Conservation (phyloP, 306 rosid genomes). For the Arachis hypogaea region DNA sequence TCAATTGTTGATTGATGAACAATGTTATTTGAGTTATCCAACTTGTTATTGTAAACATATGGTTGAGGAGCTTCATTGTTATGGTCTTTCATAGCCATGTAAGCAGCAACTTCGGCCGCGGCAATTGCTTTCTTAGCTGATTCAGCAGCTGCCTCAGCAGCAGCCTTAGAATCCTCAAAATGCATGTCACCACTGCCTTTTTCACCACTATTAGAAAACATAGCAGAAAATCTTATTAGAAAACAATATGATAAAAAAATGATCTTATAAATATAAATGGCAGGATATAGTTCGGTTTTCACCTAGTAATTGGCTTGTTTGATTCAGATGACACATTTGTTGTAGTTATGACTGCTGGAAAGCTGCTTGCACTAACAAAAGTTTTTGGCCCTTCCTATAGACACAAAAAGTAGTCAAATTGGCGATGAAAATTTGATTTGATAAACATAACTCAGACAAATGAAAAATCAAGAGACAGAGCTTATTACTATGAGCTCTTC, state of each 20-base stretch:
- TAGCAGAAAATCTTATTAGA: slow-evolving; percentile 26
- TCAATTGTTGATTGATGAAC: slow-evolving; percentile 42
- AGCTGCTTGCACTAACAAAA: slow-evolving; percentile 73
- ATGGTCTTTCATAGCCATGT: slow-evolving; percentile 68
- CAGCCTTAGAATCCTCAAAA: slow-evolving; percentile 64
- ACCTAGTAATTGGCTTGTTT: slow-evolving; percentile 44
- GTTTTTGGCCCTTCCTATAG: slow-evolving; percentile 68
- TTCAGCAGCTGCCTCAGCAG: slow-evolving; percentile 94
- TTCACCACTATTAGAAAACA: slow-evolving; percentile 45
- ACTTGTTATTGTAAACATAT: slow-evolving; percentile 29
- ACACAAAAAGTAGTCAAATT: slow-evolving; percentile 10
- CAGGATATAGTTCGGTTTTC: not conserved
- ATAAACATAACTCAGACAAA: not conserved
- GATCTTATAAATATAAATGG: not conserved
- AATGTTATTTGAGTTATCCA: slow-evolving; percentile 32
- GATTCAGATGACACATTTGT: slow-evolving; percentile 44
- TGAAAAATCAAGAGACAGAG: slow-evolving; percentile 31
- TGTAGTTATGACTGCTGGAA: slow-evolving; percentile 56
- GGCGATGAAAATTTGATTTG: not conserved
- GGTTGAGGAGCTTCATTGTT: slow-evolving; percentile 41
- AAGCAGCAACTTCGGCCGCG: slow-evolving; percentile 95
- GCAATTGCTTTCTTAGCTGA: slow-evolving; percentile 84
- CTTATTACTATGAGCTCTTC: slow-evolving; percentile 81
- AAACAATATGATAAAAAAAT: not conserved
- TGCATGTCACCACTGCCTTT: slow-evolving; percentile 40